phyloP scores from a whole-genome alignment of 2,329 filamentous ascomycete species.

The Pseudonectria buxi region DNA sequence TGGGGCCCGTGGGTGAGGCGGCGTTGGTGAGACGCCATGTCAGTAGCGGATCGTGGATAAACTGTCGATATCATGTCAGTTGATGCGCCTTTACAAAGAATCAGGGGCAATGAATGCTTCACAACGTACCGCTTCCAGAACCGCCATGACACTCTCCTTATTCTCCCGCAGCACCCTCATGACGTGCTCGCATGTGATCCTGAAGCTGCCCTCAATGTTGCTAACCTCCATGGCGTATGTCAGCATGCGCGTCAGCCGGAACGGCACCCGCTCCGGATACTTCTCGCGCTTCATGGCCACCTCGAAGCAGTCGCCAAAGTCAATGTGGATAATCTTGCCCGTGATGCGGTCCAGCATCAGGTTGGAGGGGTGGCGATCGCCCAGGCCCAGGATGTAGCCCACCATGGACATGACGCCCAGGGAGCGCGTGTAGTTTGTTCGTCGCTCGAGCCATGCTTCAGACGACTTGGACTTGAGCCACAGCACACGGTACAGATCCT shows the following conservation, averaged over 20 bases:
- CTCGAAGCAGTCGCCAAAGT: conserved; percentile 99
- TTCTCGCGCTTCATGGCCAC: conserved; percentile 99
- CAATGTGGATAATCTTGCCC: conserved; percentile 96
- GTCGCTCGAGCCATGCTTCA: conserved; percentile 92
- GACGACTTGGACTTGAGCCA: conserved; percentile 99
- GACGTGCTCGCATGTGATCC: conserved; percentile 95
- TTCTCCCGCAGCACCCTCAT: conserved; percentile 96
- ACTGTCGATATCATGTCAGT: conserved; percentile 45
- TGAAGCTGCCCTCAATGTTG: conserved; percentile 98
- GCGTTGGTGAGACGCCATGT: conserved; percentile 82
- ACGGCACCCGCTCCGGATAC: conserved; percentile 94
- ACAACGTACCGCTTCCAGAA: conserved; percentile 82
- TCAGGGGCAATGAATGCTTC: too few species aligned
- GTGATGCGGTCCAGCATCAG: conserved; percentile 94
- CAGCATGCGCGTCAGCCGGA: conserved; percentile 96
- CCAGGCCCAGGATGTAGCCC: conserved; percentile 95
- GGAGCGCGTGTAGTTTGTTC: conserved; percentile 97
- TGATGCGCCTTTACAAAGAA: background rate
- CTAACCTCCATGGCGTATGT: conserved; percentile 99
- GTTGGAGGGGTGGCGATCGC: conserved; percentile 95
- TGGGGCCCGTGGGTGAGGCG: conserved; percentile 57
- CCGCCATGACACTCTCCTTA: conserved; percentile 97
- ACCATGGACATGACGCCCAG: conserved; percentile 99
- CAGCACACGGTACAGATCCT: conserved; percentile 93
- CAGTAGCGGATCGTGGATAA: conserved; percentile 98